Base-by-base conservation (phyloP, 305 asterid genomes). In the Fraxinus angustifolia region DNA sequence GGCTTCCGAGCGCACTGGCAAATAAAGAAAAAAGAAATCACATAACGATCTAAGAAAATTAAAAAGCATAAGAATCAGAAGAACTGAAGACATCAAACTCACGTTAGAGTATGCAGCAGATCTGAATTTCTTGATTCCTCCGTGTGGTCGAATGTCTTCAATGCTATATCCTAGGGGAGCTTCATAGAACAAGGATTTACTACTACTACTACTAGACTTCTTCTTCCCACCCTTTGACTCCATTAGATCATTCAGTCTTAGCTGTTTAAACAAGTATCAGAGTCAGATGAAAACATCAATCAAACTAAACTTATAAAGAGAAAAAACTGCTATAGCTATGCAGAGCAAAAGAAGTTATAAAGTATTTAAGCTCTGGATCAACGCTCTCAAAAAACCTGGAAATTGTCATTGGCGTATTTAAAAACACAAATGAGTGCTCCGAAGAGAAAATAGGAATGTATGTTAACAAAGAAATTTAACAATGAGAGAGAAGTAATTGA, bases 31-130 rank as follows among this genome's bases (percentile, higher is more conserved):
- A 34, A 16, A 19, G 76, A 62, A 34, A 1, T 42, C 36, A 17
- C 1, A 28, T 26, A 26, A 26, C 30, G 17, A 38, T 31, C 40
- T 14, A 14, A 67, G 67, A 36, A 56, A 4, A 35, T 16, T 70
- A 35, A 35, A 65, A 40, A 4, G 14, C 19, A 10, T 0, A 72
- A 72, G 21, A 65, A 76, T 8, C 2, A 79, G 14, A 73, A 10
- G 60, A 48, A 35, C 10, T 7, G 8, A 8, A 30, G 62, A 78
- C 65, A 28, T n/a, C 30, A 65, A 79, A 83, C 97, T 87, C 82
- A 93, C 98, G 97, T 94, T 92, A 86, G 95, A 94, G 97, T 94
- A 94, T 14, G 97, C 98, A 92, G 98, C 97, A 85, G 97, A 94
- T 93, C 93, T 90, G 97, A 92, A 94, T 86, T 94, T 94, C 92